A percentile compares a stretch with the other conserved stretches of the same genome.
phyloP scores from a whole-genome alignment of 2,329 filamentous ascomycete species.

The Chalara sp. region DNA sequence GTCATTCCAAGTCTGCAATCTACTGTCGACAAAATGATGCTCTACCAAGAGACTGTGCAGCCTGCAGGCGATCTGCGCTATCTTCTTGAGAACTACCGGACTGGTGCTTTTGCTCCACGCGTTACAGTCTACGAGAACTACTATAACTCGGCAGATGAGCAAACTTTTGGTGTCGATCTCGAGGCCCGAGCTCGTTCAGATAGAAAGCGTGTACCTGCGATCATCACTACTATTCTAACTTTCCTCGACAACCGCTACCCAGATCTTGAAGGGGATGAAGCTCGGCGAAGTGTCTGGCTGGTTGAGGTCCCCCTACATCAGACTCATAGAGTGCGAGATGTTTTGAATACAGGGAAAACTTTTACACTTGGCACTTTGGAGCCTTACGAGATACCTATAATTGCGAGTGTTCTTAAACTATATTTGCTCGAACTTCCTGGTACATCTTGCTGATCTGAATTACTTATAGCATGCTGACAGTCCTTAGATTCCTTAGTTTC shows the following conservation, averaged over 20 bases:
- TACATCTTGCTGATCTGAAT: constrained; percentile 43
- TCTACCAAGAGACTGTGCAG: constrained; percentile 98
- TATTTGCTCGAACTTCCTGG: constrained; percentile 92
- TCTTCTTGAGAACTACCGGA: constrained; percentile 93
- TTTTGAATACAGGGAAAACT: constrained; percentile 80
- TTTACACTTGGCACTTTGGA: constrained; percentile 71
- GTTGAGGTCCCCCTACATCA: constrained; percentile 81
- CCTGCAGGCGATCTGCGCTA: constrained; percentile 85
- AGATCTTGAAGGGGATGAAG: constrained; percentile 93
- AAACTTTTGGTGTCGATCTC: constrained; percentile 97
- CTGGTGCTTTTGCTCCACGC: constrained; percentile 83
- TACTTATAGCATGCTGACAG: constrained; percentile 14
- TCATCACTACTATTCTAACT: constrained; percentile 88
- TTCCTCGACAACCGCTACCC: constrained; percentile 97
- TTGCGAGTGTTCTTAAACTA: constrained; percentile 86
- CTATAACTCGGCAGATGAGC: constrained; percentile 95
- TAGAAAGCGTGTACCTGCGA: constrained; percentile 86
- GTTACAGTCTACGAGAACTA: constrained; percentile 97
- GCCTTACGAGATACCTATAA: constrained; percentile 88
- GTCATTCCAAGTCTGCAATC: constrained; percentile 95
- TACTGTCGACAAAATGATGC: constrained; percentile 96
- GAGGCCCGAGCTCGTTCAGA: constrained; percentile 90
- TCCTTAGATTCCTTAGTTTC: constrained; percentile 87
- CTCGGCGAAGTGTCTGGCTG: constrained; percentile 86
- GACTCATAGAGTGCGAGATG: constrained; percentile 75